Evolutionary conservation across 116 monocot genomes (phyloP), one percentile per base, ranked within the genome.

Genomic region (Iris pallida): DNA sequence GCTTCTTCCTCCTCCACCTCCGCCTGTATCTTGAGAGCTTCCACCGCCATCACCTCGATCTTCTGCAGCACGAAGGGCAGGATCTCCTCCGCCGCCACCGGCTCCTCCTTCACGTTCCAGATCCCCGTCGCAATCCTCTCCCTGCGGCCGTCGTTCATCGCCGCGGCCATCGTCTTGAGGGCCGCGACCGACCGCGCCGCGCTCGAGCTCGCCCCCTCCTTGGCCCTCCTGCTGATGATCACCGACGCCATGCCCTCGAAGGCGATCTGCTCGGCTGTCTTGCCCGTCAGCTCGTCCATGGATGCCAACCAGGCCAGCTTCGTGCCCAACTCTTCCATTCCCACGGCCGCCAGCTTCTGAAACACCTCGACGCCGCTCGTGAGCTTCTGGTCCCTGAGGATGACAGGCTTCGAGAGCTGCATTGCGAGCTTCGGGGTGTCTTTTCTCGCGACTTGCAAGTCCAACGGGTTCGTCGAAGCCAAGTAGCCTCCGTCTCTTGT

Each of bases 401-500:
- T 61, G 16, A 96, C 46, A 42, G 97, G 83, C 59, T 78, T 87
- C 5, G 97, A 97, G 2, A 97, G 65, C 66, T 97, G 92, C 85
- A 97, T 89, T 18, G 92, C 82, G 7, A 97, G 83, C 67, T 92
- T 90, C 3, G 92, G 90, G 0, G 61, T 53, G 8, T 81, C 87
- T 20, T 74, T 83, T 48, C 74, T 73, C 30, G 45, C 45, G 15
- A 87, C 77, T 45, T 80, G 71, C 0, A 63, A 63, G 44, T 90
- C 79, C 58, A 83, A 85, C 1, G 97, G 92, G 71, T 97, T 97
- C 64, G 69, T 74, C 42, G 96, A 69, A 1, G 78, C 77, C 10
- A 97, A 73, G 77, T 81, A 97, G 17, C 97, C 92, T 54, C 97
- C 97, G 19, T 97, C 92, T 64, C 89, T 80, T 4, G 97, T 97